A percentile compares a stretch with the other conserved stretches of the same genome.
Conservation (phyloP, 805 yeast species). For the Wickerhamomyces canadensis region DNA sequence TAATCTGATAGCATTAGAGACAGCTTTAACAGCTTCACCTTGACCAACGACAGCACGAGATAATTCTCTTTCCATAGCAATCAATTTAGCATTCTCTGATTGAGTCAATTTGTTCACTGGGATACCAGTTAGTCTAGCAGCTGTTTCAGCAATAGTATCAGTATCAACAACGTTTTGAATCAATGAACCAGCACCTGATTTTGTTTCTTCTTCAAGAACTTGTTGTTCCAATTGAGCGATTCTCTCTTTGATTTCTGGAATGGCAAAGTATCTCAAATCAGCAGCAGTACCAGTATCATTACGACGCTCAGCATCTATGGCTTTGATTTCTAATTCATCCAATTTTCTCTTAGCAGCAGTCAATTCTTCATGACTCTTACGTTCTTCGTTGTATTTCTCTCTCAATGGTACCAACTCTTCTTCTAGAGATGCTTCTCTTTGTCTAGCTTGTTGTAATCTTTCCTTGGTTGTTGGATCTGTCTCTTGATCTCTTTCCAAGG, state of each 20-base stretch:
- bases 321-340: constrained; percentile 90
- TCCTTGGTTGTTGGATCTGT: constrained; percentile 81
- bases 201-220: constrained; percentile 71
- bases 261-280: constrained; percentile 93
- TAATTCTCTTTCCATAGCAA: constrained; percentile 88
- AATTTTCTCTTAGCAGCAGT: constrained; percentile 84
- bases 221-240: constrained; percentile 70
- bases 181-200: constrained; percentile 55
- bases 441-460: constrained; percentile 72
- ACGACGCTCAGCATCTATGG: constrained; percentile 94
- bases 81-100: constrained; percentile 90
- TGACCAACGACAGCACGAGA: constrained; percentile 89
- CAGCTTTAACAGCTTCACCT: constrained; percentile 92
- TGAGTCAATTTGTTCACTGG: constrained; percentile 93
- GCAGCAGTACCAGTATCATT: constrained; percentile 93
- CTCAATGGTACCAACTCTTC: constrained; percentile 82
- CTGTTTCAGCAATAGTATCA: constrained; percentile 93
- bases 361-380: constrained; percentile 85
- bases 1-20: constrained; percentile 89
- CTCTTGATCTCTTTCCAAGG: constrained; percentile 91
- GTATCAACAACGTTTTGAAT: constrained; percentile 87
- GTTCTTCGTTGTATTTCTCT: constrained; percentile 80
- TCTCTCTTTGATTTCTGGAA: constrained; percentile 80
- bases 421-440: constrained; percentile 74
- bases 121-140: constrained; percentile 93